Evolutionary conservation across 495 filamentous ascomycete species (phyloP).

Genomic region (Hyaloscypha finlandica): DNA sequence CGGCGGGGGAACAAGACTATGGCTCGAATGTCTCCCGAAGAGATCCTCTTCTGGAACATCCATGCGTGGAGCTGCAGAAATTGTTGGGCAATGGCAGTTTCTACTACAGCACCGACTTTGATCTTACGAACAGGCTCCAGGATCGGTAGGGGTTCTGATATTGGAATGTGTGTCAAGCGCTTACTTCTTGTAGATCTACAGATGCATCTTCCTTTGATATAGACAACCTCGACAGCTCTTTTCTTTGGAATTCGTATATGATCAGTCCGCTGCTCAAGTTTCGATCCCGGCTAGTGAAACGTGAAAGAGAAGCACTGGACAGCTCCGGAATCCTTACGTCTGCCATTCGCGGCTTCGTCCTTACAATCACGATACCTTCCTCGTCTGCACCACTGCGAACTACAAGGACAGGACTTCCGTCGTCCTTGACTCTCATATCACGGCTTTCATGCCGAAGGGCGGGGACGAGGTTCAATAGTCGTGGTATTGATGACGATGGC

Average conservation of each 20-base stretch:
- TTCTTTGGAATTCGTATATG: slow-evolving; percentile 98
- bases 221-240: slow-evolving; percentile 82
- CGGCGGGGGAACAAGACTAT: slow-evolving; percentile 51
- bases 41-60: slow-evolving; percentile 76
- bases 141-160: slow-evolving; percentile 62
- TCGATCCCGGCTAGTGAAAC: slow-evolving; percentile 70
- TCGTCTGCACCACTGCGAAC: slow-evolving; percentile 48
- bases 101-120: slow-evolving; percentile 97
- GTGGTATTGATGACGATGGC: slow-evolving; percentile 96
- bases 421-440: slow-evolving; percentile 84
- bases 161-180: slow-evolving; percentile 12
- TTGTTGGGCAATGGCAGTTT: slow-evolving; percentile 93
- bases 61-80: slow-evolving; percentile 86
- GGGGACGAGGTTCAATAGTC: slow-evolving; percentile 92
- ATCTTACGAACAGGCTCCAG: slow-evolving; percentile 91
- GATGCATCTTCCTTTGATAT: slow-evolving; percentile 70
- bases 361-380: slow-evolving; percentile 78
- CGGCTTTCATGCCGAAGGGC: slow-evolving; percentile 89
- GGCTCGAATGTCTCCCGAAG: slow-evolving; percentile 59
- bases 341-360: slow-evolving; percentile 89
- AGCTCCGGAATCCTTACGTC: slow-evolving; percentile 85
- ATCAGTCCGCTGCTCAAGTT: slow-evolving; percentile 89
- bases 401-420: slow-evolving; percentile 73
- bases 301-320: slow-evolving; percentile 76
- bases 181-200: slow-evolving; percentile 42